phyloP scores from a whole-genome alignment of 805 yeast genomes.

The Ogataea angusta region DNA sequence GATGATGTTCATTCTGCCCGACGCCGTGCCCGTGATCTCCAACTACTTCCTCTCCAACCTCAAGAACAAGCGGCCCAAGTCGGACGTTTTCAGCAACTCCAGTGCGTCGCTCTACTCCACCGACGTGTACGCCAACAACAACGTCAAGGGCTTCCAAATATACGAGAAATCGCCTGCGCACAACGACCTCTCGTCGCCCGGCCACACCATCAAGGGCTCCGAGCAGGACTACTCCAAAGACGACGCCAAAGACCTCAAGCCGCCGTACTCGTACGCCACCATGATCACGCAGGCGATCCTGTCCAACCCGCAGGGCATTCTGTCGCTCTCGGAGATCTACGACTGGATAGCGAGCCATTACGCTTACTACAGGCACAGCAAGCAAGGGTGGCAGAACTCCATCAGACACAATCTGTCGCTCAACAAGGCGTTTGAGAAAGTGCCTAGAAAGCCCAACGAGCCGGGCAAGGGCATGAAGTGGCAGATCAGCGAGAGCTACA shows the following conservation, averaged over 20 bases:
- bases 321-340: conserved; percentile 89
- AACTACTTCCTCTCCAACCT: conserved; percentile 41
- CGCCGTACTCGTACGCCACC: conserved; percentile 95
- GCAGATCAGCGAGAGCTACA: conserved; percentile 86
- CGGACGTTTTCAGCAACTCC: conserved; percentile 15
- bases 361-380: conserved; percentile 87
- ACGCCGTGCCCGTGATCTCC: conserved; percentile 70
- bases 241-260: conserved; percentile 89
- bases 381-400: conserved; percentile 98
- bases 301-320: conserved; percentile 80
- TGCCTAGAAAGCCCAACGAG: conserved; percentile 90
- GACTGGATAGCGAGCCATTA: conserved; percentile 85
- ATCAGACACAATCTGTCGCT: conserved; percentile 92
- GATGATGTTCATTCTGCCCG: conserved; percentile 98
- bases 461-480: conserved; percentile 99
- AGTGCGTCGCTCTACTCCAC: conserved; percentile 14
- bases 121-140: conserved; percentile 21
- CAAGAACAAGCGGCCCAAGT: conserved; percentile 24
- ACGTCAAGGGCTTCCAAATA: conserved; percentile 51
- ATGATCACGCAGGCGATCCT: conserved; percentile 97
- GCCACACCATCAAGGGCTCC: conserved; percentile 13
- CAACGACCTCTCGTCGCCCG: conserved; percentile 10
- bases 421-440: conserved; percentile 96
- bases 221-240: conserved; percentile 74
- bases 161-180: conserved; percentile 38